A percentile compares a stretch with the other conserved stretches of the same genome.
phyloP scores from a whole-genome alignment of 495 filamentous ascomycete species.

The Daldinia concentrica region DNA sequence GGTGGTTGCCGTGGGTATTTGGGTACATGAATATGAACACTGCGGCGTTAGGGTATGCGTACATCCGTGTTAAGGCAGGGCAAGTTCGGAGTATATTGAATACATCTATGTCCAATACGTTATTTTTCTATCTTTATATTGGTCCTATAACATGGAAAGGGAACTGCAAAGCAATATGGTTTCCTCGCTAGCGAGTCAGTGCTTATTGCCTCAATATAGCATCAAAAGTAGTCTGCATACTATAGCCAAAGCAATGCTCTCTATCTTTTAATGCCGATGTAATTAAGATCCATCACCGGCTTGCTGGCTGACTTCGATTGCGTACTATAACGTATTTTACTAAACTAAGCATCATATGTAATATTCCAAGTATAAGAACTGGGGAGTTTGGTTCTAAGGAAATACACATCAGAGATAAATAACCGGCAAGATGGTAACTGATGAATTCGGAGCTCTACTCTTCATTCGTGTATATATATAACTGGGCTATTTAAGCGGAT shows the following conservation, averaged over 20 bases:
- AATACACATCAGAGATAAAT: too few relatives aligned
- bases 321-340: too few relatives aligned
- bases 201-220: too few relatives aligned
- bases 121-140: background rate
- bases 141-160: too few relatives aligned
- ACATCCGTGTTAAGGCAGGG: background rate
- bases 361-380: background rate
- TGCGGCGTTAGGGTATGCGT: background rate
- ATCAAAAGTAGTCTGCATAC: too few relatives aligned
- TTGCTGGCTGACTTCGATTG: too few relatives aligned
- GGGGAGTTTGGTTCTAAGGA: background rate
- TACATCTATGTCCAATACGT: background rate
- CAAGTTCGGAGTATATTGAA: background rate
- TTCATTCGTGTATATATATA: slow-evolving; percentile 4
- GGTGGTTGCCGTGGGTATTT: background rate
- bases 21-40: background rate
- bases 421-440: background rate
- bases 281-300: too few relatives aligned
- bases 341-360: background rate
- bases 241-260: too few relatives aligned
- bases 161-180: background rate
- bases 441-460: background rate
- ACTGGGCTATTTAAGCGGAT: slow-evolving; percentile 17
- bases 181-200: background rate
- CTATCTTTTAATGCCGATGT: too few relatives aligned